phyloP scores from a whole-genome alignment of 2,329 filamentous ascomycete species.

The Cercospora sp. region DNA sequence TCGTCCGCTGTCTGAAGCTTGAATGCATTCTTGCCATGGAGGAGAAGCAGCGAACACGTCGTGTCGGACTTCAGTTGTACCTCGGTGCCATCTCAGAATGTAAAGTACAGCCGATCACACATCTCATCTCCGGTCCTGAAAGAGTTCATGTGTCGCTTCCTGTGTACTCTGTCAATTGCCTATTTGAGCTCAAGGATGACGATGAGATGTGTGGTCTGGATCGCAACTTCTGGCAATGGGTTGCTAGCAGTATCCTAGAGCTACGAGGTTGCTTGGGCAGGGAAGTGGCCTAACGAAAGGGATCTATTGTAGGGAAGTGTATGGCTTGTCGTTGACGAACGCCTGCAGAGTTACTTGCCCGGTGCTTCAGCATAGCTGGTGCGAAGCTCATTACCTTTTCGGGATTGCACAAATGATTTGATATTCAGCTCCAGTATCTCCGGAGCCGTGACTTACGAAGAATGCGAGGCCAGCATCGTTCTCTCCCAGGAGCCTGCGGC shows the following conservation, averaged over 20 bases:
- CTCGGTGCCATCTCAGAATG: no score
- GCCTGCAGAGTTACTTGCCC: background rate
- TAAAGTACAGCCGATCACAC: no score
- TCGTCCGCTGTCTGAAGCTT: no score
- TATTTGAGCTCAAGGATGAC: background rate
- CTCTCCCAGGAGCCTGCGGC: no score
- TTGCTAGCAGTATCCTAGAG: background rate
- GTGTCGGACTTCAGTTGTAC: no score
- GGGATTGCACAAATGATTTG: accelerated
- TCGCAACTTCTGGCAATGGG: background rate
- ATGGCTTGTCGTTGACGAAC: background rate
- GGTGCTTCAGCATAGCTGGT: background rate
- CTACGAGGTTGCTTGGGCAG: background rate
- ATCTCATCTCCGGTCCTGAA: no score
- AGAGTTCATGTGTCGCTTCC: background rate
- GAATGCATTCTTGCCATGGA: no score
- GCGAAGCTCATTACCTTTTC: background rate
- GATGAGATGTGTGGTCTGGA: background rate
- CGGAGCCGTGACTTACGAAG: no score
- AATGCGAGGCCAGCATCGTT: no score
- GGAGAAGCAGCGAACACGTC: no score
- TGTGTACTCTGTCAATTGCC: background rate
- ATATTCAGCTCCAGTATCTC: background rate
- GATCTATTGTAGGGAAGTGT: background rate
- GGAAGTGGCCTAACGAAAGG: background rate